These are phyloP conservation scores for Pogostemon cablin DNA, from an alignment of 257 asterid species.

Conservation along the genomic window DNA sequence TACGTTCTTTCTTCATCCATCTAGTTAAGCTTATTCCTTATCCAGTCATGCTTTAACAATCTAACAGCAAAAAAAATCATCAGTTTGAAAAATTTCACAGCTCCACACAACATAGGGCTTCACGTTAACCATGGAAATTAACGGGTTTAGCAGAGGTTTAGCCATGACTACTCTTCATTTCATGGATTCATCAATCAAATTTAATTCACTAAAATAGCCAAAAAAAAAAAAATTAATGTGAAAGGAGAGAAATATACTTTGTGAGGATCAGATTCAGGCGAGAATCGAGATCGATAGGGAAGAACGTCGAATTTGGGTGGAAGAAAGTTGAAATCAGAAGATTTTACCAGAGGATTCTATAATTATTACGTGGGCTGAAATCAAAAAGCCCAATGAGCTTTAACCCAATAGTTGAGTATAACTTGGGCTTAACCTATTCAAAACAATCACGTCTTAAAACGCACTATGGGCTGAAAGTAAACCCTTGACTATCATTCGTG, in stretches of 20 bases:
- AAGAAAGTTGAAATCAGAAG: not conserved
- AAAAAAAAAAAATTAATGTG: not conserved
- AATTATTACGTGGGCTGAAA: slow-evolving; percentile 17
- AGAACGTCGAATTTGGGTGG: slow-evolving; percentile 16
- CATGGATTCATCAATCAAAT: not conserved
- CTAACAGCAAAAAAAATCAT: not conserved
- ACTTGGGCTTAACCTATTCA: not conserved
- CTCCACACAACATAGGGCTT: not conserved
- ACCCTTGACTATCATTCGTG: slow-evolving; percentile 1
- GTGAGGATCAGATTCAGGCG: not conserved
- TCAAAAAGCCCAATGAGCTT: not conserved
- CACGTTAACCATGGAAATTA: not conserved
- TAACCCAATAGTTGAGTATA: no score
- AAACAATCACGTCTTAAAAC: not conserved
- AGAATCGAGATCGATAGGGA: slow-evolving; percentile 18
- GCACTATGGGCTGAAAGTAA: not conserved
- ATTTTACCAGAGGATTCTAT: not conserved
- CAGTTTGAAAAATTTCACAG: slow-evolving; percentile 7
- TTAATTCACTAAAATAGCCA: not conserved
- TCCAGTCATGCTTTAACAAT: not conserved
- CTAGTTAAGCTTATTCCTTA: not conserved
- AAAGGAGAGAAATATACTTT: slow-evolving; percentile 29
- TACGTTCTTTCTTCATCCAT: not conserved
- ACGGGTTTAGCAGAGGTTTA: slow-evolving; percentile 25
- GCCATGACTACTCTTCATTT: not conserved